Conservation (phyloP, 2,329 filamentous ascomycete species). For the Colletotrichum tofieldiae region DNA sequence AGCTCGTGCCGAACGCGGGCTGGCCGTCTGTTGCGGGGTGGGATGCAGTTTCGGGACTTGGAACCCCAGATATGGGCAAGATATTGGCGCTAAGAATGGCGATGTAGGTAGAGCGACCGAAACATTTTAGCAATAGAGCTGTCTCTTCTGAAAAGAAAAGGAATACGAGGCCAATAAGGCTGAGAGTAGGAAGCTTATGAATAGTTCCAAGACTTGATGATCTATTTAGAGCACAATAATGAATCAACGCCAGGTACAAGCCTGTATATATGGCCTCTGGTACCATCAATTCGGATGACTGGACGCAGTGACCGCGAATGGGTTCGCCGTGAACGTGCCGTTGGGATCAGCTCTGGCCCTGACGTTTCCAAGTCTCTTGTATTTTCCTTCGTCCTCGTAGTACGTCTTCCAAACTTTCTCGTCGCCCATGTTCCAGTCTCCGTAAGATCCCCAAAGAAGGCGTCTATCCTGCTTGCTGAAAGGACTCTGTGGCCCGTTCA, state of each 20-base stretch:
- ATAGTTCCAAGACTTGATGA: background rate
- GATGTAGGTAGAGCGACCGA: background rate
- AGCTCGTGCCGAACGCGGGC: slow-evolving; percentile 48
- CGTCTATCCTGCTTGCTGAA: slow-evolving; percentile 57
- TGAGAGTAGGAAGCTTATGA: background rate
- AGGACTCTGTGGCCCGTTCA: slow-evolving; percentile 46
- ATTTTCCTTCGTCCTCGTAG: slow-evolving; percentile 54
- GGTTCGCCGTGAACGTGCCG: slow-evolving; percentile 56
- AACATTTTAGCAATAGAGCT: background rate
- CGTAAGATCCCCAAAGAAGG: slow-evolving; percentile 58
- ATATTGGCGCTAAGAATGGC: slow-evolving; percentile 45
- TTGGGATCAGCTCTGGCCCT: slow-evolving; percentile 54
- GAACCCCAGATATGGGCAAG: slow-evolving; percentile 61
- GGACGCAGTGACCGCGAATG: slow-evolving; percentile 45
- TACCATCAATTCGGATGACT: background rate
- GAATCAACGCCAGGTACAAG: background rate
- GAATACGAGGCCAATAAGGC: background rate
- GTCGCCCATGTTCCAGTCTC: slow-evolving; percentile 53
- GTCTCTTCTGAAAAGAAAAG: no score
- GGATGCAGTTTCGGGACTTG: slow-evolving; percentile 59
- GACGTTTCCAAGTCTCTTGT: slow-evolving; percentile 50
- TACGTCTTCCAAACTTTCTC: slow-evolving; percentile 53
- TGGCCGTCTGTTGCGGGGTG: slow-evolving; percentile 52
- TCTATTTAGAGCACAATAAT: background rate
- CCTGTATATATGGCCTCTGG: background rate